These are phyloP conservation scores for Sarcomyxa edulis DNA, from an alignment of 768 basidiomycete genomes.

Conservation along the genomic window DNA sequence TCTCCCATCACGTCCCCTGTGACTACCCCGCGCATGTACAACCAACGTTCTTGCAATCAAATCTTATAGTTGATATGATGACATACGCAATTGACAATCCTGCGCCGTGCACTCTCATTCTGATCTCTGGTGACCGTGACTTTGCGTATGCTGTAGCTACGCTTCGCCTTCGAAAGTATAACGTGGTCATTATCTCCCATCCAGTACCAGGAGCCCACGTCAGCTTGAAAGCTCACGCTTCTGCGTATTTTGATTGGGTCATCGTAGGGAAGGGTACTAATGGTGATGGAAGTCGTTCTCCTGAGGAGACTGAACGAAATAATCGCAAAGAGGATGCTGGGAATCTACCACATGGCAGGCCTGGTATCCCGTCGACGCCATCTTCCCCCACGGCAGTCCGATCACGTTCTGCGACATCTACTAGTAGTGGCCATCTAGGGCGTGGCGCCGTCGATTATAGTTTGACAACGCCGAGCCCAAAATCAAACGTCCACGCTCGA, in stretches of 20 bases:
- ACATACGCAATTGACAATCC: slow-evolving; percentile 60
- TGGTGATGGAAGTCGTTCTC: slow-evolving; percentile 7
- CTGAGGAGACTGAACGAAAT: not conserved
- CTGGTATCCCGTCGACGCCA: not conserved
- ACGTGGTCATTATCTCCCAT: slow-evolving; percentile 46
- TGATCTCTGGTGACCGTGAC: slow-evolving; percentile 66
- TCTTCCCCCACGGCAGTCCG: not conserved
- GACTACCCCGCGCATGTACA: not conserved
- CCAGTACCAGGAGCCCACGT: slow-evolving; percentile 25
- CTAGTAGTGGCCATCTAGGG: not conserved
- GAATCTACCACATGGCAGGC: not conserved
- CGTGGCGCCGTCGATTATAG: not conserved
- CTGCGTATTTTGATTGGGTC: slow-evolving; percentile 46
- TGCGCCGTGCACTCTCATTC: slow-evolving; percentile 46
- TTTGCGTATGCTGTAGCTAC: slow-evolving; percentile 59
- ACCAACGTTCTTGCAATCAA: not conserved
- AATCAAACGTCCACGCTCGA: no score
- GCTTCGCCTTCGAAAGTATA: slow-evolving; percentile 48
- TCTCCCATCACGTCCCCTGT: no score
- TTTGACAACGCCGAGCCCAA: no score
- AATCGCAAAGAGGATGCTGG: not conserved
- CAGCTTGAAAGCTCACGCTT: slow-evolving; percentile 51
- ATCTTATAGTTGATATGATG: slow-evolving; percentile 55
- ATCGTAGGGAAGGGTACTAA: slow-evolving; percentile 25
- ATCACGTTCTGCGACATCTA: not conserved